Base-by-base conservation (phyloP, 2,329 filamentous ascomycete species). In the Penicillium crustosum region DNA sequence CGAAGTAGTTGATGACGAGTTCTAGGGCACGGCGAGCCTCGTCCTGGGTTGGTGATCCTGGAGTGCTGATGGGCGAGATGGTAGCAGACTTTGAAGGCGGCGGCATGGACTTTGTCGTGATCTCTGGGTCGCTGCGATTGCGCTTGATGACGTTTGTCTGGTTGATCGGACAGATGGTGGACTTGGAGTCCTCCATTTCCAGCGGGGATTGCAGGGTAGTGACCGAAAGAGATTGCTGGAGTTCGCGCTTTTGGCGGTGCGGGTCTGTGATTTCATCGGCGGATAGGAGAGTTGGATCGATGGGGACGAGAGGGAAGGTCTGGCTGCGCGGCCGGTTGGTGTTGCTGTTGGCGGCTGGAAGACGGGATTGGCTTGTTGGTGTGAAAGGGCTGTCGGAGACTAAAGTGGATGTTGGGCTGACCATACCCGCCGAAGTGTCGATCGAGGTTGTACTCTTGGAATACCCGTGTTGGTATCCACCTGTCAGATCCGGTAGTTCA, bases 21-120 rank as follows among this genome's bases (percentile, higher is more conserved):
- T 93, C 88, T 5, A 95, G 83, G 1, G 93, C 93, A 51, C 86
- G 83, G 39, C 90, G 84, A 4, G 93, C 93, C 73, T 97, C 92
- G 66, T 97, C 92, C 65, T 92, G 89, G 0, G 88, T 91, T 0
- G 89, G 89, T 2, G 89, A 89, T 29, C 76, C 83, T 1, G 87
- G 82, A 49, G 85, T 82, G 41, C 83, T 82, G 60, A 84, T 78
- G 38, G 85, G 78, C 35, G 78, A 79, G 13, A 75, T 72, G 47
- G 71, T 73, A 39, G 68, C 73, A 23, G 76, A 77, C 55, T 73
- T 74, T 6, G 74, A 75, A 10, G 75, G 69, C 41, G 76, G 71
- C 57, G 77, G 70, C 66, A 79, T 79, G 29, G 71, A 71, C 53
- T 74, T 69, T 6, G 72, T 70, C 59, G 76, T 77, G 58, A 79